Conservation (phyloP, 2,329 filamentous ascomycete genomes). For the Tothia fuscella region DNA sequence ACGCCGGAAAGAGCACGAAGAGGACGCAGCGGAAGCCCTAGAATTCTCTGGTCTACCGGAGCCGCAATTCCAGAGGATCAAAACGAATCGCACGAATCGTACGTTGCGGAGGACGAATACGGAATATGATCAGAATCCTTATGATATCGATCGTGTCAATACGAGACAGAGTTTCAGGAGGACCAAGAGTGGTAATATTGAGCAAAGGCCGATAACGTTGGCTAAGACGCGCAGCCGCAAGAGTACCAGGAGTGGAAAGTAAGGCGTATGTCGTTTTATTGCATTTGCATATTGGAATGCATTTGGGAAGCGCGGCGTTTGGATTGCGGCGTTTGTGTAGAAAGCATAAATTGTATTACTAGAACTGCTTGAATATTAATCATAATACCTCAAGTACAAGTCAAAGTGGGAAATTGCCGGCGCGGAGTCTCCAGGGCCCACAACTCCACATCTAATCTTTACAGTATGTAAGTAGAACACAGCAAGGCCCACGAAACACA, state of each 20-base stretch:
- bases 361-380: too few relatives aligned
- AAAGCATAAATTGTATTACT: too few relatives aligned
- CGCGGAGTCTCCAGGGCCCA: too few relatives aligned
- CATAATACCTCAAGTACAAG: too few relatives aligned
- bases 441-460: too few relatives aligned
- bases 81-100: slow-evolving; percentile 24
- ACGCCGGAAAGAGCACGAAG: slow-evolving; percentile 7
- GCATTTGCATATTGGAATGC: too few relatives aligned
- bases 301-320: too few relatives aligned
- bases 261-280: too few relatives aligned
- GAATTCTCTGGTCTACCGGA: slow-evolving; percentile 14
- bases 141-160: slow-evolving; percentile 36
- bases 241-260: neutral
- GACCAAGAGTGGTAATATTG: neutral
- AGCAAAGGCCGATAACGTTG: neutral
- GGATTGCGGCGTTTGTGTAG: too few relatives aligned
- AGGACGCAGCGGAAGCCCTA: slow-evolving; percentile 3
- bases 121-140: slow-evolving; percentile 32
- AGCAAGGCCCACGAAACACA: too few relatives aligned
- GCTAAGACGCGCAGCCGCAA: neutral
- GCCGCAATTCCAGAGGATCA: slow-evolving; percentile 27
- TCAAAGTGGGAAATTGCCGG: too few relatives aligned
- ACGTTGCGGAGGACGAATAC: slow-evolving; percentile 14
- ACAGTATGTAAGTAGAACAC: too few relatives aligned
- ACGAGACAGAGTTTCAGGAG: slow-evolving; percentile 32